Base-by-base conservation (phyloP, 495 filamentous ascomycete genomes). In the Lasiosphaeriaceae sp. region DNA sequence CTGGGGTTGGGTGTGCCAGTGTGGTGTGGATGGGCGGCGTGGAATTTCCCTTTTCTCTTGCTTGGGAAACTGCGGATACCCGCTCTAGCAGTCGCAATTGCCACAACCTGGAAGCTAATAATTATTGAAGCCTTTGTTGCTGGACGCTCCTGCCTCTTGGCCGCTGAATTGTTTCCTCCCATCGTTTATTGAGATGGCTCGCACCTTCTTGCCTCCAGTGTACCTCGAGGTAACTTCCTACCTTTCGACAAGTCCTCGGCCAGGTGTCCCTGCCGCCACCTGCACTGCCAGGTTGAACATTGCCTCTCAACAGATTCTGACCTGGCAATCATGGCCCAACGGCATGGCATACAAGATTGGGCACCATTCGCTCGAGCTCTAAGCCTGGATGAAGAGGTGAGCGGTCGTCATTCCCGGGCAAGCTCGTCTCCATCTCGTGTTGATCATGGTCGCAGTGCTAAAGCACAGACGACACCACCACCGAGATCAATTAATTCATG, bases 251-350 rank as follows among this genome's bases (percentile, higher is more conserved):
- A 43, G 39, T 43, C 39, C n/a, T n/a, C 39, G 39, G 39, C 39
- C 39, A 43, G 9, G 7, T 43, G 39, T 43, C 16, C n/a, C 14
- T 17, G 7, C n/a, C 39, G 14, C 39, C 14, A 16, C 39, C 39
- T 43, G 39, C 39, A 43, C 39, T 17, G 39, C 39, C 39, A 43
- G 14, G 16, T 43, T 12, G 39, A 43, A n/a, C 39, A 17, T 17
- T 43, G 14, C 39, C 39, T 12, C 1, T 17, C 5, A 16, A 17
- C 4, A 16, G 5, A 43, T 14, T 16, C 9, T 39, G 37, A 35
- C 22, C 50, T 24, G 48, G 29, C 45, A 50, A 17, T 58, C 55
- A 39, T 58, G 49, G 55, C 49, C 55, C 55, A 58, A 58, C 51
- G 41, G 55, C 48, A 52, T 17, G 17, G 20, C 48, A 43, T 17